Evolutionary conservation across 2,329 filamentous ascomycete species (phyloP), one percentile per base, ranked within the genome.

Genomic region (Monilinia fructigena): DNA sequence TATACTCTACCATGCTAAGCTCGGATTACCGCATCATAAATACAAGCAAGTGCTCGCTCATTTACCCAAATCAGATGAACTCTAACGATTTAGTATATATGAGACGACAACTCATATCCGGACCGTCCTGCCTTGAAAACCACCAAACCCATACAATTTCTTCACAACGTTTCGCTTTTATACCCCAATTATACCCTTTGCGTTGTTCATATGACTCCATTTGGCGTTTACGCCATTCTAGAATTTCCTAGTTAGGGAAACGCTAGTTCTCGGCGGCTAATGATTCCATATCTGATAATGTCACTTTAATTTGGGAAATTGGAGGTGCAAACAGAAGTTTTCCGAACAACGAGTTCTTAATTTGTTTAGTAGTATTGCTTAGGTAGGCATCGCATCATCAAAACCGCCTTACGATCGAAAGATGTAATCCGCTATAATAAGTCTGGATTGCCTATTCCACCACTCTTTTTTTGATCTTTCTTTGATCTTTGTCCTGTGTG

Each of bases 291-390:
- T 56, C 56, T 26, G 62, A 55, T 47, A 4, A 47, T 38, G 26
- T 14, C 26, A 55, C 63, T 65, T 65, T 65, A 61, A 65, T 65
- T 53, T 60, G 55, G 63, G 63, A 65, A 65, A 65, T 65, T 65
- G 55, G 28, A 65, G 45, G 55, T 23, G 16, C 18, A 23, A 54
- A 42, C 28, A 45, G 42, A 40, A 40, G 31, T 56, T 45, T 45
- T 64, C 62, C 52, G 52, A 65, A 56, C 4, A 48, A 31, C 31
- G 20, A 28, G 18, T 56, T 40, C 23, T 55, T 35, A 28, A 16
- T 59, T 48, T 16, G 40, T 38, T 28, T 52, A 18, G 35, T 48
- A 35, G 40, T 40, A 59, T 20, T 40, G 45, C 14, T n/a, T 26
- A 60, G 58, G n/a, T 58, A 38, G 20, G 8, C 7, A 10, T 60